These are phyloP conservation scores for Trichoderma koningiopsis DNA, from an alignment of 2,329 filamentous ascomycete species.

Conservation along the genomic window DNA sequence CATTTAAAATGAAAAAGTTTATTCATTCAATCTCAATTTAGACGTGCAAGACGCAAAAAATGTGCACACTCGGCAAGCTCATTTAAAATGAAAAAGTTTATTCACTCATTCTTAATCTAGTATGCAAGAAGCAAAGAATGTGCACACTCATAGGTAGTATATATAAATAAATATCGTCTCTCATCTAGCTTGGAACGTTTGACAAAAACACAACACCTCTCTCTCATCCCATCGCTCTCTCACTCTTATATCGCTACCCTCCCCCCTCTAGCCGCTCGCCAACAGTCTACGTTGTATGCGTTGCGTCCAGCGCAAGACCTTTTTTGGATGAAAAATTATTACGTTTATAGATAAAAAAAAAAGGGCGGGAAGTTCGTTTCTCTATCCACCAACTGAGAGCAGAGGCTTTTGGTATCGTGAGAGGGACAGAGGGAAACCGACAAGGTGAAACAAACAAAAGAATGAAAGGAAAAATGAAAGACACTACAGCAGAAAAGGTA, in stretches of 20 bases:
- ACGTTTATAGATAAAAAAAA: neutral
- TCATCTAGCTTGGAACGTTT: neutral
- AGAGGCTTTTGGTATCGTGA: constrained; percentile 14
- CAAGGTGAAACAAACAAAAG: neutral
- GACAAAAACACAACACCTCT: neutral
- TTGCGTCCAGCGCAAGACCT: constrained; percentile 17
- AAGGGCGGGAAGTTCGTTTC: neutral
- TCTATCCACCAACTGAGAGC: constrained; percentile 7
- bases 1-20: neutral
- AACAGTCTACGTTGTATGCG: constrained; percentile 1
- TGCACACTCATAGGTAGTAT: neutral
- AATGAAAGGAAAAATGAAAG: neutral
- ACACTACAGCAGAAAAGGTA: neutral
- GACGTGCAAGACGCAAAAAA: neutral
- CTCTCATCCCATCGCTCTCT: neutral
- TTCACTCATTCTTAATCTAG: neutral
- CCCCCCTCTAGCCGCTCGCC: constrained; percentile 4
- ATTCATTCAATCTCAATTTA: neutral
- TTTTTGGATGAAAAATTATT: neutral
- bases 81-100: neutral
- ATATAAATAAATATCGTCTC: neutral
- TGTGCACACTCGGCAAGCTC: neutral
- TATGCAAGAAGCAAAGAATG: neutral
- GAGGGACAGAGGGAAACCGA: neutral
- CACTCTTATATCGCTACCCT: neutral